Base-by-base conservation (phyloP, 768 basidiomycete species). In the Cyathus striatus region DNA sequence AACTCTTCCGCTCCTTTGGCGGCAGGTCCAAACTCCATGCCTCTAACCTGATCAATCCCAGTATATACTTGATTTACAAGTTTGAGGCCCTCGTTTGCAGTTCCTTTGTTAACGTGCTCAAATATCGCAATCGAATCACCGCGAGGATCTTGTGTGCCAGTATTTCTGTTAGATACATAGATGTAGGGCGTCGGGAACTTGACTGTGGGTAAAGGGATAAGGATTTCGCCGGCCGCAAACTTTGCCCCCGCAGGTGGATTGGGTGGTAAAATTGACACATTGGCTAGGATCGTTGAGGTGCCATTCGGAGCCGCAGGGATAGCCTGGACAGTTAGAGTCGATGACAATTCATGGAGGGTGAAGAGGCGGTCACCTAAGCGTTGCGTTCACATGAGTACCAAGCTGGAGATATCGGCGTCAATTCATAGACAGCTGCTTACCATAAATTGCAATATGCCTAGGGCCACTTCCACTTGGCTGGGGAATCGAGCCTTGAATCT, bases 141-240 rank as follows among this genome's bases (percentile, higher is more conserved):
- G 6, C 71, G 69, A 18, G 75, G 57, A 42, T 78, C 76, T 42
- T 65, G 64, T 4, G 64, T 59, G 3, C 66, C 69, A 0, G 65
- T 54, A 59, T 86, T 83, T 32, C 84, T 72, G 62, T 86, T 86
- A 3, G 83, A 83, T 16, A 69, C 72, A 60, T 86, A 87, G 50
- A 86, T 73, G 49, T 75, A 79, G 0, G 75, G 68, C 3, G 50
- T 64, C 0, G 70, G 72, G 65, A 79, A 86, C 17, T 54, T 52
- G 2, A 42, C 20, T 1, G 70, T 70, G 1, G 72, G 64, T 12
- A 65, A 47, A 0, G 83, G 76, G 46, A 84, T 75, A 35, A 85
- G 70, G 49, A 86, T 75, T 51, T 86, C 84, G 6, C 67, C 83
- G 1, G 75, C 82, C 7, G 74, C 77, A 53, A 73, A 81, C 3